phyloP scores from a whole-genome alignment of 1,139 yeast species.

The Suhomyces ambrosiae region DNA sequence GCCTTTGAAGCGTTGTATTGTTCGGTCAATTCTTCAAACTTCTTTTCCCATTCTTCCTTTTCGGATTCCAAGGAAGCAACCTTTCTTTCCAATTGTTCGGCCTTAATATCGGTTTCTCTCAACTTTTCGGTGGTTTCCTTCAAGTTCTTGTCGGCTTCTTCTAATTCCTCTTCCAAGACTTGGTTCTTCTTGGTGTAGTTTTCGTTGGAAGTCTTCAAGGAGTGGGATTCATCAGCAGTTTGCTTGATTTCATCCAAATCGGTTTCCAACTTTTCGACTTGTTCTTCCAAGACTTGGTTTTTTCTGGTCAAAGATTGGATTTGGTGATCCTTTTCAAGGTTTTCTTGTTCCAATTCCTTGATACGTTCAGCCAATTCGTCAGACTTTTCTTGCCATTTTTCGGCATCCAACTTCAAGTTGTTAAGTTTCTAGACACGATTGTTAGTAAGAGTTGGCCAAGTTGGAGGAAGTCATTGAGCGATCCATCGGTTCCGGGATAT shows the following conservation, averaged over 20 bases:
- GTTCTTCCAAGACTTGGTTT: constrained; percentile 86
- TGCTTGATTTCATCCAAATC: constrained; percentile 81
- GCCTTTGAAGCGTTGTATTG: constrained; percentile 82
- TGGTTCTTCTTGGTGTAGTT: constrained; percentile 90
- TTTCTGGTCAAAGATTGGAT: constrained; percentile 91
- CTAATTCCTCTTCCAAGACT: constrained; percentile 91
- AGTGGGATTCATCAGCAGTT: constrained; percentile 90
- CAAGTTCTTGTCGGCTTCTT: constrained; percentile 87
- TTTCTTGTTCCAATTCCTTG: constrained; percentile 90
- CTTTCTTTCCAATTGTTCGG: constrained; percentile 95
- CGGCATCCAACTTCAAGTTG: constrained; percentile 91
- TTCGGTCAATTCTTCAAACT: constrained; percentile 83
- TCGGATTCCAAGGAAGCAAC: constrained; percentile 90
- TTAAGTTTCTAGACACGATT: constrained; percentile 68
- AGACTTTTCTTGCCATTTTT: constrained; percentile 95
- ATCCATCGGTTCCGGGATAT: too few relatives aligned
- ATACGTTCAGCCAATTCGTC: constrained; percentile 81
- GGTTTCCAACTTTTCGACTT: constrained; percentile 84
- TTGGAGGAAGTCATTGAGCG: neutral
- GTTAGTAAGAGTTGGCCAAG: constrained; percentile 7
- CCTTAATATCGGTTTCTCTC: constrained; percentile 94
- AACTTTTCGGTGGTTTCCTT: constrained; percentile 92
- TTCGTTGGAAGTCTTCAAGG: constrained; percentile 86
- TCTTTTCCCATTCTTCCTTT: constrained; percentile 89
- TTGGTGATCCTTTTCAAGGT: constrained; percentile 90